Base-by-base conservation (phyloP, 192 early-diverging fungal genomes). In the Podila verticillata region DNA sequence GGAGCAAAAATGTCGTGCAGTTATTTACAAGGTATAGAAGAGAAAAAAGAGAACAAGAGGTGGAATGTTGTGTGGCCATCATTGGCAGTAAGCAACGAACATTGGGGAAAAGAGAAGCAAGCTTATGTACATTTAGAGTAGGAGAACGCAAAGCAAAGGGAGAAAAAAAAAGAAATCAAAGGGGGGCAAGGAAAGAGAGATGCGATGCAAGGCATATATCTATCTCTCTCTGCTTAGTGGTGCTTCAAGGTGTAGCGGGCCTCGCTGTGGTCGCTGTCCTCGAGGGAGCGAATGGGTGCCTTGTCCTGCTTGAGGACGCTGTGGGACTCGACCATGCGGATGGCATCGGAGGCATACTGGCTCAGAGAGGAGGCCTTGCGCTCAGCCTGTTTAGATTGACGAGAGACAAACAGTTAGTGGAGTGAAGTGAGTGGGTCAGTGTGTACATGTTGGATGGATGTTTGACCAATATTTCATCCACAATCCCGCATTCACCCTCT, bases 291-390 rank as follows among this genome's bases (percentile, higher is more conserved):
- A 26, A 80, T 72, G 20, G 70, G 48, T 36, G 77, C 77, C 65
- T 68, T 70, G 70, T 80, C 77, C 66, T 80, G 77, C 77, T 80
- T 80, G 24, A 72, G 70, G 30, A 44, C 70, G 56, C 66, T 80
- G 29, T 72, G 77, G 17, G 77, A 80, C 22, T 80, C 77, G 9
- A 80, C 65, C 49, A 80, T 56, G 44, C 70, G 70, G 56, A 80
- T 80, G 10, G 77, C 77, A 44, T 80, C 77, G 58, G 77, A 80
- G 31, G 77, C 77, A 39, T 80, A 66, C 65, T 80, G 77, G 54
- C 77, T 80, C 66, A 80, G 39, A 32, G 62, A 48, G 10, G 66
- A 58, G 13, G 74, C 44, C 28, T 65, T 29, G 39, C 60, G 34
- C 32, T 75, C 73, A 29, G 61, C 66, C 66, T 75, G 57, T 35